Evolutionary conservation across 1,284 basidiomycete genomes (phyloP), one percentile per base, ranked within the genome.

Genomic region (Sporisorium graminicola): DNA sequence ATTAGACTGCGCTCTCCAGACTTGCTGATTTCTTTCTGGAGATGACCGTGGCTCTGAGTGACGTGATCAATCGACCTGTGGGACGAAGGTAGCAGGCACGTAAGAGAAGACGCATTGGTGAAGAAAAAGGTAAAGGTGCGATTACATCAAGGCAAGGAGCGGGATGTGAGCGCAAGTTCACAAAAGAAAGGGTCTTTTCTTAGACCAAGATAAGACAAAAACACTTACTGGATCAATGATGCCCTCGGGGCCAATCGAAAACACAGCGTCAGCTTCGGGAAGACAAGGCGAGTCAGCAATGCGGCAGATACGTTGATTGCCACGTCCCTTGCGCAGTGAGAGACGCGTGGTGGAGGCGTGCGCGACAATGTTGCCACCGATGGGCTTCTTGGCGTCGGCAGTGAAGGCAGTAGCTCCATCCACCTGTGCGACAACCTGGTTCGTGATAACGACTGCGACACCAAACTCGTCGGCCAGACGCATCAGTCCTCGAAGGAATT

Each of bases 251-350:
- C 81, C 84, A 86, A 99, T 99, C 31, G 94, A 93, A 86, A 98
- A 99, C 73, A 94, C 92, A 3, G 93, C 94, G 85, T 99, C 96
- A 66, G 94, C 94, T 86, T 99, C 97, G 7, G 97, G 97, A 46
- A 99, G 88, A 87, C 95, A 98, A 0, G 97, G 97, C 8, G 95
- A 98, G 87, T 99, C 97, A 73, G 97, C 96, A 75, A 99, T 96
- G 87, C 95, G 96, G 87, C 95, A 97, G 52, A 94, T 92, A 76
- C 97, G 92, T 57, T 94, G 95, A 68, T 93, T 92, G 10, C 93
- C 97, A 42, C 96, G 90, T 31, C 92, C 93, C 86, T 99, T 99
- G 87, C 94, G 93, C 58, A 99, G 89, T 85, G 95, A 94, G 31
- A 99, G 86, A 37, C 85, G 72, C 16, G 85, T 86, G 0, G 85